Conservation (phyloP, 768 basidiomycete genomes). For the Termitomyces sp. region DNA sequence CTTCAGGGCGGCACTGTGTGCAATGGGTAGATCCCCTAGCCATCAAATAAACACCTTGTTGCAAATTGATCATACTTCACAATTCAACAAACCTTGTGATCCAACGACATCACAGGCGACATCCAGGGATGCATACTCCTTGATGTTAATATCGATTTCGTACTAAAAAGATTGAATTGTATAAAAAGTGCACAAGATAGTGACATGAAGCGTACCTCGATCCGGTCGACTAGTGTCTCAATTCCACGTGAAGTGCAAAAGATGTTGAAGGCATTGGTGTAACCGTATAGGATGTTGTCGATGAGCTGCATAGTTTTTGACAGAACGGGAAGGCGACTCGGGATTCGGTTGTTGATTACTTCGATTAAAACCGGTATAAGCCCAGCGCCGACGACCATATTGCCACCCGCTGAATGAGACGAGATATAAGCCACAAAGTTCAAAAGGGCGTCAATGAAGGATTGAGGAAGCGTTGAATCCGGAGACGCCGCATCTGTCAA, state of each 20-base stretch:
- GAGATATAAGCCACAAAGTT: conserved; percentile 87
- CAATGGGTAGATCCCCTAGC: conserved; percentile 69
- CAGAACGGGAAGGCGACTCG: conserved; percentile 68
- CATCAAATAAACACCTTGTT: neutral
- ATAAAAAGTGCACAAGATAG: conserved; percentile 14
- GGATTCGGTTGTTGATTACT: conserved; percentile 74
- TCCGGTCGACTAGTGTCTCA: conserved; percentile 78
- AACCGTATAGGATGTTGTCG: conserved; percentile 90
- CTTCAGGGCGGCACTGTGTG: conserved; percentile 80
- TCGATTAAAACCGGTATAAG: conserved; percentile 87
- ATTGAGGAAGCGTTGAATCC: conserved; percentile 63
- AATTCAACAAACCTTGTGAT: conserved; percentile 45
- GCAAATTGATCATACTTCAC: neutral
- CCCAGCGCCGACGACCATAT: conserved; percentile 94
- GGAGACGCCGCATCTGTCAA: conserved; percentile 68
- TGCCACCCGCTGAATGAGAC: conserved; percentile 79
- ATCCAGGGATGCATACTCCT: conserved; percentile 45
- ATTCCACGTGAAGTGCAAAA: conserved; percentile 87
- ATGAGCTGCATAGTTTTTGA: conserved; percentile 91
- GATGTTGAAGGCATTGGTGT: conserved; percentile 80
- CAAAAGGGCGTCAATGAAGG: conserved; percentile 81
- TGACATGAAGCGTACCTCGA: conserved; percentile 59
- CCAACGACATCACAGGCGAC: conserved; percentile 44
- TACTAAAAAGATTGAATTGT: conserved; percentile 35
- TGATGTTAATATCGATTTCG: conserved; percentile 65